Evolutionary conservation across 768 basidiomycete genomes (phyloP), one percentile per base, ranked within the genome.

Genomic region (Lyophyllum semitale): DNA sequence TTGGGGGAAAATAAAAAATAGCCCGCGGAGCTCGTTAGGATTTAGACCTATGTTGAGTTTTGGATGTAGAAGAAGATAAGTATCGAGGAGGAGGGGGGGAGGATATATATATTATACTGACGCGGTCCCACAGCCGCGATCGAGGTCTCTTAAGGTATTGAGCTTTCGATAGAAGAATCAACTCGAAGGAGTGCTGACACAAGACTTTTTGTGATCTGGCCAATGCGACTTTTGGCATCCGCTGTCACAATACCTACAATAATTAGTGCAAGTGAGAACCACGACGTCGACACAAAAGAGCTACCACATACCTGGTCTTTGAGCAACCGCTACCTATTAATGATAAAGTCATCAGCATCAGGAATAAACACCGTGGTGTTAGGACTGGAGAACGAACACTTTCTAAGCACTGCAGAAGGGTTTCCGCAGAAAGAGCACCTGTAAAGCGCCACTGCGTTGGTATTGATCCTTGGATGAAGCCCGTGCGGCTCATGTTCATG

Each of bases 361-460:
- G 11, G 9, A 15, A 32, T 11, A 29, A 26, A 32, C 18, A 25
- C 20, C 22, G 35, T 11, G 33, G 30, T 17, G 48, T 4, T 3
- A 4, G 13, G 33, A 35, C 8, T 8, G 15, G 26, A 68, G 64
- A 57, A 55, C 63, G 11, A 23, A 64, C 84, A 85, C 65, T 82
- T 85, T 58, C 76, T 75, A 44, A 85, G 64, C 7, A 75, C 74
- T 0, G 82, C 84, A 47, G 81, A 86, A 6, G 85, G 84, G 54
- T 86, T 87, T 6, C 79, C 74, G 57, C 87, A 88, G 76, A 79
- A 84, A 23, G 84, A 84, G 61, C 87, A 89, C 23, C 77, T 69
- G 67, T 84, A 87, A 38, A 89, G 67, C 33, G 67, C 74, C 8
- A 84, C 79, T 18, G 71, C 69, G 43, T 84, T 82, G 18, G 68